phyloP scores from a whole-genome alignment of 306 rosid genomes.

The Cicer bijugum region DNA sequence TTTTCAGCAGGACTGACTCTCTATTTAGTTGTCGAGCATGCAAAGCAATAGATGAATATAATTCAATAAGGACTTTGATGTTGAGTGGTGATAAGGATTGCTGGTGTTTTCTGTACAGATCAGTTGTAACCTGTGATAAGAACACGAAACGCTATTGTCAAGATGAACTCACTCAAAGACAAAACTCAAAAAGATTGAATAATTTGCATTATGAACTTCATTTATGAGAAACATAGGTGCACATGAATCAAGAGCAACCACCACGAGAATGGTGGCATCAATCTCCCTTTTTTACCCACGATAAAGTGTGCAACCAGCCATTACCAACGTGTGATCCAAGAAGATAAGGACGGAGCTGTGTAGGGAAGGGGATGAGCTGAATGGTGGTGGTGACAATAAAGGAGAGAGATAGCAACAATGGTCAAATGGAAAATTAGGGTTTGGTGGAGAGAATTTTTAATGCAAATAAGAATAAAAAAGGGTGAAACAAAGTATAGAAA shows the following conservation, averaged over 20 bases:
- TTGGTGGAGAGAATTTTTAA: slow-evolving; percentile 23
- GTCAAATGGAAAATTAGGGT: slow-evolving; percentile 7
- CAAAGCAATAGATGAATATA: slow-evolving; percentile 66
- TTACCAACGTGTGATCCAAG: background rate
- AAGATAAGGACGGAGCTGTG: background rate
- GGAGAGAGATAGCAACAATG: background rate
- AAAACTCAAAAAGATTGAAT: background rate
- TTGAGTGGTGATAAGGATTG: slow-evolving; percentile 60
- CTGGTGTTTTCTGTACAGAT: slow-evolving; percentile 66
- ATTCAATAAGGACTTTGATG: slow-evolving; percentile 66
- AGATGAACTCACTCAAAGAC: slow-evolving; percentile 38
- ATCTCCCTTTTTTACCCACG: background rate
- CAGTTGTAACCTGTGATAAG: slow-evolving; percentile 66
- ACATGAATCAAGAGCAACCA: slow-evolving; percentile 29
- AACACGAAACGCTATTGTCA: slow-evolving; percentile 20
- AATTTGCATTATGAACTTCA: slow-evolving; percentile 24
- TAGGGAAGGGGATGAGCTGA: background rate
- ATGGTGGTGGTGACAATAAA: slow-evolving; percentile 15
- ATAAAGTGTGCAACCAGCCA: slow-evolving; percentile 18
- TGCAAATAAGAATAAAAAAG: background rate
- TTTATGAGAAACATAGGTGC: slow-evolving; percentile 11
- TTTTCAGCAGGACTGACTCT: slow-evolving; percentile 65
- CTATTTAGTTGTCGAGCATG: slow-evolving; percentile 83
- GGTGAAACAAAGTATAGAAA: slow-evolving; percentile 23
- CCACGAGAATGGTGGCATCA: slow-evolving; percentile 10